Percentiles rank a stretch among this genome's conserved stretches.
Conservation (phyloP, 2,329 filamentous ascomycete genomes). For the Aureobasidium sp. region DNA sequence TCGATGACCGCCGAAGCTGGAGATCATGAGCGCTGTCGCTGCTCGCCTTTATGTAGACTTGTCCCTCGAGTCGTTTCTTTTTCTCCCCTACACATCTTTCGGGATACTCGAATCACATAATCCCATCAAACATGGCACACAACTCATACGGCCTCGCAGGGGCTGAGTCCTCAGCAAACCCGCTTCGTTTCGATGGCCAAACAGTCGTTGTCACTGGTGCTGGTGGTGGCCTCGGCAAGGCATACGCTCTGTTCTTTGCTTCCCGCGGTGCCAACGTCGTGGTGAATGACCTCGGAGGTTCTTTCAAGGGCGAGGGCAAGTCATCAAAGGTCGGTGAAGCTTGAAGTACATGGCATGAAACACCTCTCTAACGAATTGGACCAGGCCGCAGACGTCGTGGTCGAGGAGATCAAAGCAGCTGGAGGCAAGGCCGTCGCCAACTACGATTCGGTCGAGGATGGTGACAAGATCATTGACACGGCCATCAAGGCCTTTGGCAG, state of each 20-base stretch:
- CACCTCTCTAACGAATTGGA: background rate
- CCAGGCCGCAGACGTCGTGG: constrained; percentile 73
- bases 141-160: constrained; percentile 14
- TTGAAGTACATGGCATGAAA: background rate
- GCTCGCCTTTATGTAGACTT: constrained; percentile 7
- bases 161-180: background rate
- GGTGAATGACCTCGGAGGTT: constrained; percentile 90
- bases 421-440: constrained; percentile 96
- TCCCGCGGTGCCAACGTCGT: constrained; percentile 89
- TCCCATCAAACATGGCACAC: constrained; percentile 14
- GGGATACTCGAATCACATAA: background rate
- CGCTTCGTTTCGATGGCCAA: constrained; percentile 77
- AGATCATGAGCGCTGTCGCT: constrained; percentile 4
- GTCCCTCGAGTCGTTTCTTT: constrained; percentile 8
- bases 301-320: constrained; percentile 85
- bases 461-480: constrained; percentile 88
- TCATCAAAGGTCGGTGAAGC: constrained; percentile 64
- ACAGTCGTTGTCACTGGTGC: constrained; percentile 83
- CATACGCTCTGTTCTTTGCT: constrained; percentile 82
- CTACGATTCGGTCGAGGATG: constrained; percentile 90
- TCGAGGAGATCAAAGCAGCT: constrained; percentile 72
- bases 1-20: constrained; percentile 2
- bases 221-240: constrained; percentile 71
- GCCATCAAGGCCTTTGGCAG: constrained; percentile 74
- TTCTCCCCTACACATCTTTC: constrained; percentile 2